Conservation (phyloP, 768 basidiomycete species). For the Brasilioporus rufonigricans region DNA sequence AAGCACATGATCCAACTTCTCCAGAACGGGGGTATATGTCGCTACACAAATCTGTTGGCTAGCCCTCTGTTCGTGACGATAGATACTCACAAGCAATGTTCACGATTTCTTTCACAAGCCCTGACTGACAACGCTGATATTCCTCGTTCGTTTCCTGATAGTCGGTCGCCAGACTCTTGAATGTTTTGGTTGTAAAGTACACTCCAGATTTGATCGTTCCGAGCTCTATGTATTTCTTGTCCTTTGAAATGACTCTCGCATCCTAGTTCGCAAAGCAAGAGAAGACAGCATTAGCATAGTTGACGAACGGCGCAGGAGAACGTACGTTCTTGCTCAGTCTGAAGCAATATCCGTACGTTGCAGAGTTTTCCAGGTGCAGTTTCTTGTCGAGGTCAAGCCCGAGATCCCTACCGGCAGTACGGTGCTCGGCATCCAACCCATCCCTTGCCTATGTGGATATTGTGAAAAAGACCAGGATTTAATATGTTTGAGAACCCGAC, state of each 20-base stretch:
- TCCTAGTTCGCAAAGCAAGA: conserved; percentile 51
- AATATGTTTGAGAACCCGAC: not conserved
- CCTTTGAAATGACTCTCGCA: conserved; percentile 60
- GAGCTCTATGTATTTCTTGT: conserved; percentile 77
- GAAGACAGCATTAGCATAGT: not conserved
- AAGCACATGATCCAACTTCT: conserved; percentile 76
- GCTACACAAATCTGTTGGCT: conserved; percentile 44
- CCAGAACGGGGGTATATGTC: conserved; percentile 88
- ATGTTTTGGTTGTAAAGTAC: conserved; percentile 78
- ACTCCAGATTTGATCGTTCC: conserved; percentile 83
- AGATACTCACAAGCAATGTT: conserved; percentile 75
- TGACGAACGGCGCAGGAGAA: conserved; percentile 2
- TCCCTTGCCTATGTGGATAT: conserved; percentile 53
- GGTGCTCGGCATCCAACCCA: conserved; percentile 80
- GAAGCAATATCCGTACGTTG: conserved; percentile 89
- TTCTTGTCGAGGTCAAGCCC: conserved; percentile 90
- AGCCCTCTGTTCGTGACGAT: not conserved
- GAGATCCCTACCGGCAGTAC: conserved; percentile 62
- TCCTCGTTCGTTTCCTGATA: conserved; percentile 62
- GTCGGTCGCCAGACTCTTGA: conserved; percentile 72
- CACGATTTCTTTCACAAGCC: conserved; percentile 90
- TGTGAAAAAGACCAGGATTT: not conserved
- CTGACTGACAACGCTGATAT: conserved; percentile 75
- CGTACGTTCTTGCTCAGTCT: conserved; percentile 86
- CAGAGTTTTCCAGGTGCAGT: conserved; percentile 90